A percentile compares a stretch with the other conserved stretches of the same genome.
Conservation (phyloP, 495 filamentous ascomycete genomes). For the Hypoxylon fragiforme region DNA sequence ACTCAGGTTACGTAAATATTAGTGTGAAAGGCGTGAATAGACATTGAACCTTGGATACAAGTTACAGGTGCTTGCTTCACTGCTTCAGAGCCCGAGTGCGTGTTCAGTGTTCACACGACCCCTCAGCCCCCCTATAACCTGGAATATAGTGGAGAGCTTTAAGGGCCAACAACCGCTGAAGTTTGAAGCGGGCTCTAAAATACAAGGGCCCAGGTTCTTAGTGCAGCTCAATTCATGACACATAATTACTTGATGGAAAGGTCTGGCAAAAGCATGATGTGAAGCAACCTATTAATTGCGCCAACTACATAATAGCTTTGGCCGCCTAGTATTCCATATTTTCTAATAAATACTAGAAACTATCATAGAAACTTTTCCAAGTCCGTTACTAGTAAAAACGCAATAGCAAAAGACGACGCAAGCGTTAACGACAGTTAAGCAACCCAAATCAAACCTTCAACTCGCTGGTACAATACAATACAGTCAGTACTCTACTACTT, state of each 20-base stretch:
- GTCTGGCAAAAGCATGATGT: conserved; percentile 29
- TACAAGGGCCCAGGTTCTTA: conserved; percentile 23
- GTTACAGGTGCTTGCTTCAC: no score
- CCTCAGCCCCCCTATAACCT: conserved; percentile 2
- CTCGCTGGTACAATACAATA: not conserved
- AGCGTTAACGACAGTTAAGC: conserved; percentile 10
- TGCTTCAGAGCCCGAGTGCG: no score
- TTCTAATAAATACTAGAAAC: no score
- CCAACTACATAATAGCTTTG: conserved; percentile 27
- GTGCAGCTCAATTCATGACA: conserved; percentile 45
- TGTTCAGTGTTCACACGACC: no score
- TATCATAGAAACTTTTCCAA: conserved; percentile 14
- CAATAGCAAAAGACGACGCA: conserved; percentile 23
- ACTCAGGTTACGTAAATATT: conserved; percentile 26
- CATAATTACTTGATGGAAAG: conserved; percentile 59
- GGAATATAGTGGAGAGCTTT: conserved; percentile 19
- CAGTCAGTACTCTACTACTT: conserved; percentile 3
- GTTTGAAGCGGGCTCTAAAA: conserved; percentile 12
- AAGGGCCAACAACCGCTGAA: conserved; percentile 21
- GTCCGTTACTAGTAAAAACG: conserved; percentile 20
- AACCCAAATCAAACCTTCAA: not conserved
- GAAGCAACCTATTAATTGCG: conserved; percentile 25
- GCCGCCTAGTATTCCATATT: conserved; percentile 21
- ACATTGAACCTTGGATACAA: no score
- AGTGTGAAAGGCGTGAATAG: not conserved